Evolutionary conservation across 1,284 basidiomycete species (phyloP), one percentile per base, ranked within the genome.

Genomic region (Sanghuangporus sanghuang): DNA sequence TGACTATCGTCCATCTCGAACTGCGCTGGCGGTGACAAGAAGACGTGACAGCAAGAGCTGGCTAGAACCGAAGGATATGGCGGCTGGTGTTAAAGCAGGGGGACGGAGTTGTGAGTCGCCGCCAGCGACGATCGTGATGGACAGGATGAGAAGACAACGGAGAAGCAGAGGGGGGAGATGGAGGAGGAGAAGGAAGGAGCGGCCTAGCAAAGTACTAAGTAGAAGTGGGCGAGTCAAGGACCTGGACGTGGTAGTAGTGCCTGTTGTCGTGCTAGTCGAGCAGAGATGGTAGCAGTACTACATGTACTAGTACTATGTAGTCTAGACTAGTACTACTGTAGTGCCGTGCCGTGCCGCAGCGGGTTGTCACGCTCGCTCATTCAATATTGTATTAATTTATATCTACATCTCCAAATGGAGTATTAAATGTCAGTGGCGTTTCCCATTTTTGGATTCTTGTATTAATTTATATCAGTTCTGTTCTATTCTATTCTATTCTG

Each of bases 371-470:
- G 6, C 11, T n/a, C n/a, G n/a, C n/a, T n/a, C n/a, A n/a, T n/a
- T n/a, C n/a, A n/a, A n/a, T n/a, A n/a, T n/a, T n/a, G n/a, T n/a
- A n/a, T n/a, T n/a, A n/a, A n/a, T n/a, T n/a, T n/a, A n/a, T n/a
- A n/a, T n/a, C n/a, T n/a, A n/a, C n/a, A n/a, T 48, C 9, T 7
- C 35, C 40, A 14, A 39, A 52, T 62, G 60, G 60, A 18, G 60
- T 62, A 39, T 55, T 46, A 32, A n/a, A 35, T 36, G 14, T 36
- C 6, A 32, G n/a, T 18, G 7, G 8, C 36, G 3, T 21, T n/a
- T 42, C 36, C 27, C 27, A 32, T 32, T 32, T 32, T 32, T 2
- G 4, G 27, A 3, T 32, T 5, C 27, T 32, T 32, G 3, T 32
- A 32, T 32, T 32, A 27, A 57, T 32, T 57, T 18, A 18, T 57